Percentiles rank a stretch among this genome's conserved stretches.
Conservation (phyloP, 2,329 filamentous ascomycete genomes). For the Chrysoporthe deuterocubensis region DNA sequence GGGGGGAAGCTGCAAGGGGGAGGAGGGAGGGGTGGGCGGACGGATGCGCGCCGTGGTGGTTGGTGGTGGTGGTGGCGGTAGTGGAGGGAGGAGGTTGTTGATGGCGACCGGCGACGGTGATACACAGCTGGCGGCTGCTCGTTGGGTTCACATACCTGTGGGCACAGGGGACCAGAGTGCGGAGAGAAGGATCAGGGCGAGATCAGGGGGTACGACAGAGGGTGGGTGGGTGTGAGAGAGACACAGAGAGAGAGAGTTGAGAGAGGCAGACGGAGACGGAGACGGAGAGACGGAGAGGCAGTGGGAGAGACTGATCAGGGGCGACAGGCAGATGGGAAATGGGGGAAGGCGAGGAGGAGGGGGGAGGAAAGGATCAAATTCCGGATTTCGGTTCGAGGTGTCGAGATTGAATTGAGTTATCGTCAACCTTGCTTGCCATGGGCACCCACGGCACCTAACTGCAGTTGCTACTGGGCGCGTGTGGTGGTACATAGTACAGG, state of each 20-base stretch:
- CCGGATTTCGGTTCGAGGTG: constrained; percentile 7
- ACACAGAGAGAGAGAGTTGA: neutral
- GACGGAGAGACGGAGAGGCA: neutral
- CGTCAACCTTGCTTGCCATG: constrained; percentile 3
- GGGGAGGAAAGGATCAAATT: neutral
- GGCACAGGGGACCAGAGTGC: neutral
- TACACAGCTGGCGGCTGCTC: no score
- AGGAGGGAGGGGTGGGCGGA: neutral
- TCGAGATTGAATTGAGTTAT: constrained; percentile 11
- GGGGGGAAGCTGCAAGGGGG: neutral
- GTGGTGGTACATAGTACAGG: neutral
- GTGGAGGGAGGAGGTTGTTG: no score
- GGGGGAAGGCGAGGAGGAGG: no score
- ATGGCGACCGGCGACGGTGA: no score
- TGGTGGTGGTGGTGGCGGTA: no score
- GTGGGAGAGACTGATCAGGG: neutral
- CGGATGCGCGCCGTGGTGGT: neutral
- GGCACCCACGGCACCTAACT: neutral
- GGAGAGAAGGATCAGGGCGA: neutral
- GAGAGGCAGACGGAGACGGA: neutral
- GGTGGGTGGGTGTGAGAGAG: no score
- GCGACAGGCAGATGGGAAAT: neutral
- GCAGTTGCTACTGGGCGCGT: neutral
- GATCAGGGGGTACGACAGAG: no score
- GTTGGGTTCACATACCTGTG: no score